phyloP scores from a whole-genome alignment of 306 rosid genomes.

The Cicer cuneatum region DNA sequence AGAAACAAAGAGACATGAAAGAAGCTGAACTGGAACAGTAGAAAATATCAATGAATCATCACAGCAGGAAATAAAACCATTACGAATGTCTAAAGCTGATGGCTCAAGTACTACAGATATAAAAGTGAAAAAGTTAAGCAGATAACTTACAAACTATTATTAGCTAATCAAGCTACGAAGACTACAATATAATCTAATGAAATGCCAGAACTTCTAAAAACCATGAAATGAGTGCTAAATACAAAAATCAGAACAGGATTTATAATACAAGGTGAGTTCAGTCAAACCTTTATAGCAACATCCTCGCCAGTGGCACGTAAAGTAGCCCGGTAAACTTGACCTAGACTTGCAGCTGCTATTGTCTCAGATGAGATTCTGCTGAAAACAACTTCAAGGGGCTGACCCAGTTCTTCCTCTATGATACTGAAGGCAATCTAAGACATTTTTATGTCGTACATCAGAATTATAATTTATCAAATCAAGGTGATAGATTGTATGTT shows the following conservation, averaged over 20 bases:
- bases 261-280: conserved; percentile 37
- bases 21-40: conserved; percentile 21
- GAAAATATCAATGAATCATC: conserved; percentile 22
- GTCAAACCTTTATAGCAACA: conserved; percentile 90
- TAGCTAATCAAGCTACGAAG: conserved; percentile 30
- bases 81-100: conserved; percentile 18
- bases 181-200: conserved; percentile 7
- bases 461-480: conserved; percentile 22
- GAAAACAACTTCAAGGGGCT: conserved; percentile 93
- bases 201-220: conserved; percentile 26
- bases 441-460: conserved; percentile 46
- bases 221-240: conserved; percentile 13
- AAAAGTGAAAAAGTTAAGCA: conserved; percentile 8
- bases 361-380: conserved; percentile 87
- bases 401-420: conserved; percentile 95
- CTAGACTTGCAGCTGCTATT: conserved; percentile 99
- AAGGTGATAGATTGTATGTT: conserved; percentile 14
- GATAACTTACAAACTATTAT: conserved; percentile 8
- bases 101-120: conserved; percentile 1
- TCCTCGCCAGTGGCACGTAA: conserved; percentile 90
- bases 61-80: conserved; percentile 22
- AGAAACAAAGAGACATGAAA: background rate
- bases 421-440: conserved; percentile 79
- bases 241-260: conserved; percentile 10
- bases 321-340: conserved; percentile 98